Percentiles rank a stretch among this genome's conserved stretches.
phyloP scores from a whole-genome alignment of 148 eudicot genomes.

The Rhododendron henanense region DNA sequence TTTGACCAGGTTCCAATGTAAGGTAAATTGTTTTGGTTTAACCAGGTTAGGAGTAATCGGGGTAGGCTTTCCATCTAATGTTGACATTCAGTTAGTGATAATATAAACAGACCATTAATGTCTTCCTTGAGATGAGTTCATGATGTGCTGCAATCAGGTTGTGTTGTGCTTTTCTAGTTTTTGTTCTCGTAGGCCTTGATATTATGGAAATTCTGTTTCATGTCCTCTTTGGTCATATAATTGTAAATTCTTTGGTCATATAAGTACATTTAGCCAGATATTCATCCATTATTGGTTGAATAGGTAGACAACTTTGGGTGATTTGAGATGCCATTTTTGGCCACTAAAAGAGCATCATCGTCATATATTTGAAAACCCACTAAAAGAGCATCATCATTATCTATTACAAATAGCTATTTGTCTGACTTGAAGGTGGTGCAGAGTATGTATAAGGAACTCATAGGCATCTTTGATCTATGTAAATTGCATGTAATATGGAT shows the following conservation, averaged over 20 bases:
- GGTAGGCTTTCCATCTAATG: background rate
- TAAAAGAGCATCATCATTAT: background rate
- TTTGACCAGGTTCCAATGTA: constrained; percentile 60
- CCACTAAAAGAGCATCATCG: background rate
- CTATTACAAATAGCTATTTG: too few species aligned
- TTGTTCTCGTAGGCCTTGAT: background rate
- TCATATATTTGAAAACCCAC: background rate
- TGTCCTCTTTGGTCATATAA: background rate
- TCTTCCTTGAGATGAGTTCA: background rate
- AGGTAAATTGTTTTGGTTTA: constrained; percentile 33
- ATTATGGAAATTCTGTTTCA: background rate
- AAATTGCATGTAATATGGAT: background rate
- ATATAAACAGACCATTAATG: background rate
- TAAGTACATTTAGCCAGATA: background rate
- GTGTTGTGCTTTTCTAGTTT: background rate
- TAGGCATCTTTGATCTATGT: background rate
- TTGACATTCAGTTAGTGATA: background rate
- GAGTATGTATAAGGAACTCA: background rate
- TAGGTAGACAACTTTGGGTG: background rate
- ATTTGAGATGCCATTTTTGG: constrained; percentile 6
- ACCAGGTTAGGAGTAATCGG: background rate
- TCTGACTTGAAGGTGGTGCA: background rate
- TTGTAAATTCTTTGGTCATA: constrained; percentile 1
- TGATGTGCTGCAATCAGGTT: background rate
- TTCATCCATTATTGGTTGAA: background rate